Conservation (phyloP, 495 filamentous ascomycete genomes). For the Mycothermus thermophilus region DNA sequence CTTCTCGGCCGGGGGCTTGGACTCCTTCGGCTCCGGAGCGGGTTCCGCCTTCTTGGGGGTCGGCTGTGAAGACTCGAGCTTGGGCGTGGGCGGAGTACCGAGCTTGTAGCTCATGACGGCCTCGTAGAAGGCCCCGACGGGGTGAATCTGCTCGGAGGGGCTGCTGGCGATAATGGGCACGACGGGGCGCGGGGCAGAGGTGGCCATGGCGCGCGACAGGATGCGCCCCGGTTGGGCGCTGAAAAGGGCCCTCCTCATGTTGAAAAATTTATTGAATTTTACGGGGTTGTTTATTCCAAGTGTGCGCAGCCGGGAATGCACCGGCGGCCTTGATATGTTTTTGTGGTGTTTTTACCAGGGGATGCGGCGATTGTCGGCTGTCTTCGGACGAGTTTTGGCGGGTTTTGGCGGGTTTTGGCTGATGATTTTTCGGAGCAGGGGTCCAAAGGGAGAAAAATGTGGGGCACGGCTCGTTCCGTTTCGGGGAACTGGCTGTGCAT, state of each 20-base stretch:
- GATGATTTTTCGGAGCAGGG: constrained; percentile 8
- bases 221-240: constrained; percentile 13
- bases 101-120: constrained; percentile 30
- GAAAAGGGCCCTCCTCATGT: constrained; percentile 17
- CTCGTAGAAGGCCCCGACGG: constrained; percentile 30
- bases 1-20: constrained; percentile 4
- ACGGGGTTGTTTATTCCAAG: not conserved
- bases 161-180: constrained; percentile 6
- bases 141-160: constrained; percentile 19
- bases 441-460: too few relatives aligned
- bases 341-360: not conserved
- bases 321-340: too few relatives aligned
- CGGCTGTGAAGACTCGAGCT: constrained; percentile 17
- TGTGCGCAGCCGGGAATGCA: too few relatives aligned
- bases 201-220: constrained; percentile 11
- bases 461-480: too few relatives aligned
- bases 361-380: not conserved
- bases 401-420: too few relatives aligned
- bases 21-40: constrained; percentile 3
- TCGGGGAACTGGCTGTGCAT: too few relatives aligned
- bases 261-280: constrained; percentile 1
- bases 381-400: constrained; percentile 4
- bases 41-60: constrained; percentile 9
- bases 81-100: constrained; percentile 13
- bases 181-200: constrained; percentile 12